A percentile compares a stretch with the other conserved stretches of the same genome.
These are phyloP conservation scores for Teunomyces stri DNA, from an alignment of 805 yeast genomes.

Conservation along the genomic window DNA sequence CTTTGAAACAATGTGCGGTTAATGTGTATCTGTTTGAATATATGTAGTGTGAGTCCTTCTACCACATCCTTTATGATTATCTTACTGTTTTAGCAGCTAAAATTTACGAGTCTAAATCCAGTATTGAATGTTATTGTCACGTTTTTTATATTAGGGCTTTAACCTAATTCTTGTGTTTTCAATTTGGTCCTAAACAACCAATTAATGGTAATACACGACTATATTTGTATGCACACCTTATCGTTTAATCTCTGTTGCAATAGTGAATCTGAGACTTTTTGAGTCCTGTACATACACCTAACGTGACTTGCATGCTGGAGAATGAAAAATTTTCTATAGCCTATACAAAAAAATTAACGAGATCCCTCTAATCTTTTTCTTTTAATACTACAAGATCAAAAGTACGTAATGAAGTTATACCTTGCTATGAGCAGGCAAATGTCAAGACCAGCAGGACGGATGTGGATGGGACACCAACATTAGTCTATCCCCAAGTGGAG, in stretches of 20 bases:
- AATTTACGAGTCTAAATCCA: not conserved
- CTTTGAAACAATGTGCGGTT: not conserved
- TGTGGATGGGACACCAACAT: not conserved
- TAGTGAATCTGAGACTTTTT: not conserved
- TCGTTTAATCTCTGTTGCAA: not conserved
- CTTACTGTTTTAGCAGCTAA: slow-evolving; percentile 1
- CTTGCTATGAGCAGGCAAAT: not conserved
- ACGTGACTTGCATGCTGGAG: not conserved
- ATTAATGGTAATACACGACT: not conserved
- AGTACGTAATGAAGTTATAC: slow-evolving; percentile 8
- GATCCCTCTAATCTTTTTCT: slow-evolving; percentile 6
- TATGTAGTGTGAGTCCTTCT: not conserved
- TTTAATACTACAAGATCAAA: slow-evolving; percentile 10
- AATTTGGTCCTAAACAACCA: not conserved
- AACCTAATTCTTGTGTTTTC: slow-evolving; percentile 1
- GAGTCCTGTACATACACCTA: not conserved
- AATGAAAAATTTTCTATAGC: slow-evolving; percentile 3
- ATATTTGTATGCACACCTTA: not conserved
- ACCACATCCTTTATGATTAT: not conserved
- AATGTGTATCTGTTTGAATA: not conserved
- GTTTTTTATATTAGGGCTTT: slow-evolving; percentile 6
- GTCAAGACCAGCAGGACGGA: not conserved
- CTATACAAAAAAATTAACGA: slow-evolving; percentile 3
- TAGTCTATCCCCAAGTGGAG: not conserved
- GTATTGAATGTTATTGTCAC: slow-evolving; percentile 5